Conservation (phyloP, 148 eudicot genomes). For the Arbutus unedo region DNA sequence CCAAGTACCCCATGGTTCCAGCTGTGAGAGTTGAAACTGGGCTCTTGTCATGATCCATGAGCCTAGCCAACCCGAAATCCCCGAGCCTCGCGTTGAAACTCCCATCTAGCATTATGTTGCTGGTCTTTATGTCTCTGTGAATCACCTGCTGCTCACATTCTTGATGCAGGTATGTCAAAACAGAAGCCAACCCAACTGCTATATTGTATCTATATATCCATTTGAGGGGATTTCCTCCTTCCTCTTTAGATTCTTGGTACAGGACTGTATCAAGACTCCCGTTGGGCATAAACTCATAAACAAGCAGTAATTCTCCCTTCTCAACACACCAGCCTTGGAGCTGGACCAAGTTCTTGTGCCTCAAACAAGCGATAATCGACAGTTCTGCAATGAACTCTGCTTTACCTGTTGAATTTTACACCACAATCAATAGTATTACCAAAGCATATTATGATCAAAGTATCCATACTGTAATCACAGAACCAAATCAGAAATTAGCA, state of each 20-base stretch:
- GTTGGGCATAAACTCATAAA: constrained; percentile 58
- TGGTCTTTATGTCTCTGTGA: constrained; percentile 71
- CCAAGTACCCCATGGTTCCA: constrained; percentile 87
- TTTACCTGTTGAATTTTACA: not conserved
- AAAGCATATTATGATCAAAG: not conserved
- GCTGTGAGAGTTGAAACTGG: constrained; percentile 78
- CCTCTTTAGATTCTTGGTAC: constrained; percentile 34
- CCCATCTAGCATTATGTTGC: constrained; percentile 72
- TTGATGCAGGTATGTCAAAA: constrained; percentile 64
- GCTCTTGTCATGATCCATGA: constrained; percentile 78
- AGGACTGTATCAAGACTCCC: constrained; percentile 72
- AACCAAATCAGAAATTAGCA: too few species aligned
- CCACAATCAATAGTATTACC: not conserved
- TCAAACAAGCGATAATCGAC: constrained; percentile 38
- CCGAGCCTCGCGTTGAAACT: constrained; percentile 61
- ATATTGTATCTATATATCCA: constrained; percentile 66
- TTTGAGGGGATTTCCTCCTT: constrained; percentile 29
- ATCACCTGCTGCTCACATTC: constrained; percentile 86
- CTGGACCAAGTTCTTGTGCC: constrained; percentile 49
- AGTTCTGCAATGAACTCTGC: constrained; percentile 32
- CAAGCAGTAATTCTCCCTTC: constrained; percentile 45
- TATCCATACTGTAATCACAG: too few species aligned
- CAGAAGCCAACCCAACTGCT: constrained; percentile 77
- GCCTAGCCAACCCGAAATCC: constrained; percentile 85
- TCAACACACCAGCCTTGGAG: constrained; percentile 53